Conservation (phyloP, 148 eudicot genomes). For the Arctostaphylos glauca region DNA sequence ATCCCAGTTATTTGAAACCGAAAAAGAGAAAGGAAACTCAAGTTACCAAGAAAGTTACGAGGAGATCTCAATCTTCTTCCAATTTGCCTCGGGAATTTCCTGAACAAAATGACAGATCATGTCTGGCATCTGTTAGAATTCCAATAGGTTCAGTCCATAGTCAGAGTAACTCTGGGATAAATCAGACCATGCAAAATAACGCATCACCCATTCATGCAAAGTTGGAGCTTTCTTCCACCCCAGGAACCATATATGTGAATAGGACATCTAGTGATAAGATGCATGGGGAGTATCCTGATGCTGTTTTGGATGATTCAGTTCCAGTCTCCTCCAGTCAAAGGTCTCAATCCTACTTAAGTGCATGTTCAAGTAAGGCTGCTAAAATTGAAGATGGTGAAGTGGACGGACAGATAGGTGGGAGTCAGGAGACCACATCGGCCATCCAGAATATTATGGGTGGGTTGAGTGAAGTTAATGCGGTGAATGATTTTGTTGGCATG, state of each 20-base stretch:
- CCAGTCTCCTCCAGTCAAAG: conserved; percentile 18
- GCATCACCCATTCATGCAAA: conserved; percentile 10
- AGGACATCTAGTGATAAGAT: conserved; percentile 14
- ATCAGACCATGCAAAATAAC: conserved; percentile 19
- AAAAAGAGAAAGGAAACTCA: conserved; percentile 37
- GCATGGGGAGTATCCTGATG: conserved; percentile 17
- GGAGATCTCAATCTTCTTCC: conserved; percentile 16
- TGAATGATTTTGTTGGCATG: conserved; percentile 11
- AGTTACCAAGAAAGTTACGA: conserved; percentile 16
- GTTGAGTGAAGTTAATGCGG: conserved; percentile 16
- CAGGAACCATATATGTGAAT: conserved; percentile 14
- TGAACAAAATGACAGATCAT: conserved; percentile 21
- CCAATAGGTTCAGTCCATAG: conserved; percentile 4
- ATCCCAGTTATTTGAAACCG: conserved; percentile 31
- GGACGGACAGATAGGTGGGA: conserved; percentile 17
- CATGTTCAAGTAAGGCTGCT: conserved; percentile 31
- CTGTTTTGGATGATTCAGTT: conserved; percentile 26
- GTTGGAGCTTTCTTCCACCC: conserved; percentile 19
- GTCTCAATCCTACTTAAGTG: conserved; percentile 28
- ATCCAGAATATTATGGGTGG: conserved; percentile 17
- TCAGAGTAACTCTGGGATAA: conserved; percentile 13
- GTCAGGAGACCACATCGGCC: conserved; percentile 16
- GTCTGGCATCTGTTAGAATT: background rate
- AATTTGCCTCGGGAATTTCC: conserved; percentile 19
- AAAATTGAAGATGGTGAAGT: conserved; percentile 22